Percentiles rank a stretch among this genome's conserved stretches.
Evolutionary conservation across 1,139 yeast genomes (phyloP).

Genomic region (Nadsonia commutata): DNA sequence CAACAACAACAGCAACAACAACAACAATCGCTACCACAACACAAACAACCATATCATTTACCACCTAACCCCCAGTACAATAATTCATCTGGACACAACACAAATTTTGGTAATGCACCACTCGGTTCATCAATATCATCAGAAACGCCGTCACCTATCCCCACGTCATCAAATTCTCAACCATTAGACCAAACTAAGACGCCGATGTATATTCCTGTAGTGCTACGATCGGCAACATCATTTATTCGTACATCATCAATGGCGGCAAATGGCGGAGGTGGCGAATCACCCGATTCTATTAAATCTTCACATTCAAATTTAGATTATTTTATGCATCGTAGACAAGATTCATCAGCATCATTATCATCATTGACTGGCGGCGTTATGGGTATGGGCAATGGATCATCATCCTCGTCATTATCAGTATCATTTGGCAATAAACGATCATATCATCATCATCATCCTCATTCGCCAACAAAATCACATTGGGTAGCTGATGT

Average conservation of each 20-base stretch:
- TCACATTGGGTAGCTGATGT: conserved; percentile 74
- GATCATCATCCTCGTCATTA: too few relatives aligned
- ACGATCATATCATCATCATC: too few relatives aligned
- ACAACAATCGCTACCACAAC: conserved; percentile 1
- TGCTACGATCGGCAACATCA: conserved; percentile 43
- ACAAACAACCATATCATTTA: background rate
- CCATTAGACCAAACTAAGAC: conserved; percentile 42
- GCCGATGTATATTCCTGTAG: conserved; percentile 86
- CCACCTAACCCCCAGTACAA: background rate
- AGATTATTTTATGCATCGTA: conserved; percentile 3
- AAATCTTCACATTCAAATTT: conserved; percentile 1
- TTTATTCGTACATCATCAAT: conserved; percentile 19
- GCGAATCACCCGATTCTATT: background rate
- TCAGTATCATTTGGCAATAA: too few relatives aligned
- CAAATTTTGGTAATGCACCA: background rate
- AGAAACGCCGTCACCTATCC: conserved; percentile 1
- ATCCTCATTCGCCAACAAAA: conserved; percentile 35
- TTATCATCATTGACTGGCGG: conserved; percentile 1
- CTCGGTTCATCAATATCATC: background rate
- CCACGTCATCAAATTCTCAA: conserved; percentile 14
- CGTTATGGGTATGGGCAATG: too few relatives aligned
- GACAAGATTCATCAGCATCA: too few relatives aligned
- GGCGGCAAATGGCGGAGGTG: conserved; percentile 15
- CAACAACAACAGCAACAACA: conserved; percentile 4
- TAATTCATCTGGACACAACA: too few relatives aligned